Conservation (phyloP, 1,284 basidiomycete species). For the Cryptococcus deneoformans region DNA sequence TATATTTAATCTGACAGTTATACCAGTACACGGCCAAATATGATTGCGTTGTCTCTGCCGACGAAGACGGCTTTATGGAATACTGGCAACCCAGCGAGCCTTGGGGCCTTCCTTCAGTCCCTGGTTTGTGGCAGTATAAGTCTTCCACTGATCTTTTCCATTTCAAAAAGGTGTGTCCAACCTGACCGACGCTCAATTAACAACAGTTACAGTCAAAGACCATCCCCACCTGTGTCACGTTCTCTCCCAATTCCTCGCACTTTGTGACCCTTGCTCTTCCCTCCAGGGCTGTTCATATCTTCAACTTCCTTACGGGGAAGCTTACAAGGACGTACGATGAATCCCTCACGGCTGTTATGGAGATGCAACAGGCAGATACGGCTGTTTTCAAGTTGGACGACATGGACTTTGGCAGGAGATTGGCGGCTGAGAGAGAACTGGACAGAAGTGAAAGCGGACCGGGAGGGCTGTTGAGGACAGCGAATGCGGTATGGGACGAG, state of each 20-base stretch:
- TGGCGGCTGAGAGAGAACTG: conserved; percentile 88
- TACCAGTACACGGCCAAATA: conserved; percentile 81
- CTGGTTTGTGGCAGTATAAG: conserved; percentile 86
- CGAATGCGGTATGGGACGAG: conserved; percentile 94
- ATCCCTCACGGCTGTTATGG: conserved; percentile 83
- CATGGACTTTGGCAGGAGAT: conserved; percentile 98
- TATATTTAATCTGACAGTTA: neutral
- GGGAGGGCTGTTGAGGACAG: conserved; percentile 57
- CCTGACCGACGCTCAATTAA: neutral
- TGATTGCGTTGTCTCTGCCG: conserved; percentile 90
- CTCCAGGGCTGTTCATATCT: conserved; percentile 90
- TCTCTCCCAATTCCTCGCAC: conserved; percentile 81
- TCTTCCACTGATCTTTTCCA: conserved; percentile 92
- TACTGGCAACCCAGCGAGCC: conserved; percentile 92
- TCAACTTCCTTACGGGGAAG: conserved; percentile 87
- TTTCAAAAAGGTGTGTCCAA: conserved; percentile 83
- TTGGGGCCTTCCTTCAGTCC: conserved; percentile 74
- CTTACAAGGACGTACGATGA: conserved; percentile 93
- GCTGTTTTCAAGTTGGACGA: conserved; percentile 89
- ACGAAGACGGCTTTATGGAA: conserved; percentile 92
- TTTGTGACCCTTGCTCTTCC: conserved; percentile 91
- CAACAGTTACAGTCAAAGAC: conserved; percentile 68
- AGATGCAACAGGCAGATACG: conserved; percentile 95
- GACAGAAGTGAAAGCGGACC: conserved; percentile 53
- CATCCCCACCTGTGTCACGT: conserved; percentile 81